Evolutionary conservation across 2,329 filamentous ascomycete species (phyloP).

Genomic region (Cucurbitaria berberidis): DNA sequence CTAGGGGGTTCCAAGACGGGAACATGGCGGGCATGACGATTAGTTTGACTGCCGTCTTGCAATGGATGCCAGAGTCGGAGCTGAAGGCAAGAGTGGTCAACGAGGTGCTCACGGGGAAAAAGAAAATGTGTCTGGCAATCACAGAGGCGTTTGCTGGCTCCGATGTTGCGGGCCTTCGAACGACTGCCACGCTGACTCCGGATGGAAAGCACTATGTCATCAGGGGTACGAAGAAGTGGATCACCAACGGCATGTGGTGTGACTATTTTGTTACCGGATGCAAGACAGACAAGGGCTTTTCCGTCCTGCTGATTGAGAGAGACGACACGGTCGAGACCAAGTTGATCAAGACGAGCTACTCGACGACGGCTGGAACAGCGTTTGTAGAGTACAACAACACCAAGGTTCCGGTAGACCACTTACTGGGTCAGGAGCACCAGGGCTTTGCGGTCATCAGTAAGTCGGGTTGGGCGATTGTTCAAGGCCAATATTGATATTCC

Average conservation of each 20-base stretch:
- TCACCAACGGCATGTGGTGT: conserved; percentile 78
- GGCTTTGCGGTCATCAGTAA: conserved; percentile 77
- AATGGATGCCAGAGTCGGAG: conserved; percentile 72
- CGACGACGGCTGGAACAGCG: conserved; percentile 76
- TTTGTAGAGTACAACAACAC: conserved; percentile 86
- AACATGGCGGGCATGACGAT: conserved; percentile 90
- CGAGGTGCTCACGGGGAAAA: conserved; percentile 78
- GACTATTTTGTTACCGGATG: conserved; percentile 87
- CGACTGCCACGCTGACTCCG: conserved; percentile 64
- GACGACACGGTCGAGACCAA: conserved; percentile 77
- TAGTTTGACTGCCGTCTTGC: conserved; percentile 76
- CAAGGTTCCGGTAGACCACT: conserved; percentile 79
- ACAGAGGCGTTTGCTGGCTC: conserved; percentile 87
- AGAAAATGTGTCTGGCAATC: conserved; percentile 88
- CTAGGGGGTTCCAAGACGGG: conserved; percentile 83
- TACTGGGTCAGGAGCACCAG: conserved; percentile 83
- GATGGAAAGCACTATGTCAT: conserved; percentile 63
- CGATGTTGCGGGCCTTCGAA: conserved; percentile 80
- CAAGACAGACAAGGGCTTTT: conserved; percentile 78
- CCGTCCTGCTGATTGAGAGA: conserved; percentile 76
- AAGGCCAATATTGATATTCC: background rate
- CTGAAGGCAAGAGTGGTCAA: conserved; percentile 71
- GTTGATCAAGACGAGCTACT: conserved; percentile 82
- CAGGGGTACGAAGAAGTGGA: conserved; percentile 82
- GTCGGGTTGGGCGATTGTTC: conserved; percentile 2